A percentile compares a stretch with the other conserved stretches of the same genome.
Evolutionary conservation across 2,329 filamentous ascomycete genomes (phyloP).

Genomic region (Penicillium verrucosum): DNA sequence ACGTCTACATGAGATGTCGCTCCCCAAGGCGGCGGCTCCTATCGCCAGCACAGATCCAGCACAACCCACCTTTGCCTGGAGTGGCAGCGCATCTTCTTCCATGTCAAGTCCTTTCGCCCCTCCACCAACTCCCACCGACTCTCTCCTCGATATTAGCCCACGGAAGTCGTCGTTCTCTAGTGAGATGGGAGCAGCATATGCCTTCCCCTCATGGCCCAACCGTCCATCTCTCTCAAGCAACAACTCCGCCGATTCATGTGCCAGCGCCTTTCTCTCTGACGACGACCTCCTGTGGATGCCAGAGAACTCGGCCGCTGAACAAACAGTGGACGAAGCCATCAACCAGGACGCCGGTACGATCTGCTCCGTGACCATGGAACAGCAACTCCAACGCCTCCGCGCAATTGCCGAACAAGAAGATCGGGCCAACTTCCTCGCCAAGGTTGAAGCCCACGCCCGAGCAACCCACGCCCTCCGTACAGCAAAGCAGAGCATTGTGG

Average conservation of each 20-base stretch:
- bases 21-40: conserved; percentile 21
- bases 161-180: conserved; percentile 44
- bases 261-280: conserved; percentile 43
- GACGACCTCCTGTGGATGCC: conserved; percentile 41
- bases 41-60: conserved; percentile 24
- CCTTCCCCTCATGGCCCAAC: conserved; percentile 47
- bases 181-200: conserved; percentile 40
- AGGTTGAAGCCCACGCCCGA: conserved; percentile 42
- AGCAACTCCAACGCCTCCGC: conserved; percentile 39
- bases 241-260: conserved; percentile 30
- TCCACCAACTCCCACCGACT: conserved; percentile 39
- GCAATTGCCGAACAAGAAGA: conserved; percentile 37
- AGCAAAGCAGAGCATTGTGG: conserved; percentile 27
- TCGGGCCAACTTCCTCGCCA: conserved; percentile 39
- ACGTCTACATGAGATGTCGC: conserved; percentile 21
- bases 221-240: conserved; percentile 36
- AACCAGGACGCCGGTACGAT: conserved; percentile 22
- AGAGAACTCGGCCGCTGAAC: conserved; percentile 26
- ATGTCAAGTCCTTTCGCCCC: conserved; percentile 37
- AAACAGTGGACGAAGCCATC: conserved; percentile 28
- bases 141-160: conserved; percentile 40
- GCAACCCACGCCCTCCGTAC: conserved; percentile 40
- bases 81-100: conserved; percentile 28
- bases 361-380: conserved; percentile 37
- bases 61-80: conserved; percentile 22